Evolutionary conservation across 192 early-diverging fungal genomes (phyloP).

Genomic region (Haplosporangium gracile): DNA sequence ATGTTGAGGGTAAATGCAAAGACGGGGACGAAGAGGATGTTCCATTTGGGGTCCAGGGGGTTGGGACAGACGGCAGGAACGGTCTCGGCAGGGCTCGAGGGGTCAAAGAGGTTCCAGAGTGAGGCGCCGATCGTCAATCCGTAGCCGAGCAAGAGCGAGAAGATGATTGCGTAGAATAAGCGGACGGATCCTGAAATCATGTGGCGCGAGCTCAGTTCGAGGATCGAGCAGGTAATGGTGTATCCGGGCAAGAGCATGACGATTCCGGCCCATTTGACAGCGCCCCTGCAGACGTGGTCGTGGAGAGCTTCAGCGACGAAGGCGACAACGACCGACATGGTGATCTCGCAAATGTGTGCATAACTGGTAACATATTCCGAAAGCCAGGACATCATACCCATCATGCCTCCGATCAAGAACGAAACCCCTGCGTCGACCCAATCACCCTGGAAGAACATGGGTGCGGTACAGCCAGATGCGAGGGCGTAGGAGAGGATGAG

Average conservation of each 20-base stretch:
- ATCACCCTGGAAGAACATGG: conserved; percentile 77
- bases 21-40: conserved; percentile 64
- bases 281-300: conserved; percentile 69
- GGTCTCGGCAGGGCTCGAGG: conserved; percentile 20
- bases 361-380: conserved; percentile 71
- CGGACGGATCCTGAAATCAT: conserved; percentile 91
- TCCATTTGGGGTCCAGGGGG: conserved; percentile 49
- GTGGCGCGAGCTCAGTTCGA: conserved; percentile 91
- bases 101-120: conserved; percentile 64
- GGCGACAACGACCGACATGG: conserved; percentile 62
- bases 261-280: conserved; percentile 66
- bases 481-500: conserved; percentile 67
- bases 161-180: conserved; percentile 85
- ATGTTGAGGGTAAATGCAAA: conserved; percentile 64
- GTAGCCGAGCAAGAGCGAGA: conserved; percentile 82
- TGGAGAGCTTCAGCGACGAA: conserved; percentile 68
- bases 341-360: conserved; percentile 65
- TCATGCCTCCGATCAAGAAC: conserved; percentile 63
- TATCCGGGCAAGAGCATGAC: conserved; percentile 83
- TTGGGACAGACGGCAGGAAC: conserved; percentile 24
- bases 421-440: conserved; percentile 77
- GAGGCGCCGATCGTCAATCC: conserved; percentile 77
- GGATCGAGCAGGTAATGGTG: conserved; percentile 84
- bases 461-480: conserved; percentile 70
- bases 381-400: conserved; percentile 65